Evolutionary conservation across 2,329 filamentous ascomycete genomes (phyloP), one percentile per base, ranked within the genome.

Genomic region (Didymella sp.): DNA sequence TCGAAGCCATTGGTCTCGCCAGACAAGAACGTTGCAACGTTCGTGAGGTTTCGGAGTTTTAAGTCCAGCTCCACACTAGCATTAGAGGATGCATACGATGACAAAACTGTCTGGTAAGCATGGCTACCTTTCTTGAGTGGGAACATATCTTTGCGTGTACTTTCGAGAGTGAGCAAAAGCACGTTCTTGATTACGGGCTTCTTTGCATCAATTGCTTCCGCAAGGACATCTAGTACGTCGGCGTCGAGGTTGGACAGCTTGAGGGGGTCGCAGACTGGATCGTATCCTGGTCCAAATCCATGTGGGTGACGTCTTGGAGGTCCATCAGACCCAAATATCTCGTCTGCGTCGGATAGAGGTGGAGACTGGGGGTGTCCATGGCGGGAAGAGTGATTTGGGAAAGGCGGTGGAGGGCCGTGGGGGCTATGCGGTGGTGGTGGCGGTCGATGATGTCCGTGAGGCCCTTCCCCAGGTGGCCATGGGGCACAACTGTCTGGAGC

Each of bases 141-240:
- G 24, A 60, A 64, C 42, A 64, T 55, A 15, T 64, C 61, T 37
- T 64, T 64, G 7, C 61, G 56, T 7, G 61, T 64, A 31, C 61
- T 64, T 27, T 64, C 61, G 6, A 64, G 55, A 8, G 61, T 64
- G 1, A 64, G 35, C 8, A 64, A 57, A 7, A 64, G 51, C 2
- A 64, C 46, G 25, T 64, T 61, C 27, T 59, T 64, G 25, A 64
- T 62, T 7, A 40, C 49, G 8, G 56, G 54, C 25, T 52, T 60
- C 13, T 51, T 62, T 12, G n/a, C 27, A 12, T 56, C 50, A 4
- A 62, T 43, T 2, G 31, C 35, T 3, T 58, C 24, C 3, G 43
- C 33, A 2, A 64, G 19, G 13, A 33, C 9, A 48, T 35, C 19
- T 43, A 22, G 17, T 6, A 62, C 42, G 6, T 47, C 35, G 5